Evolutionary conservation across 768 basidiomycete genomes (phyloP).

Genomic region (Mycena galopus): DNA sequence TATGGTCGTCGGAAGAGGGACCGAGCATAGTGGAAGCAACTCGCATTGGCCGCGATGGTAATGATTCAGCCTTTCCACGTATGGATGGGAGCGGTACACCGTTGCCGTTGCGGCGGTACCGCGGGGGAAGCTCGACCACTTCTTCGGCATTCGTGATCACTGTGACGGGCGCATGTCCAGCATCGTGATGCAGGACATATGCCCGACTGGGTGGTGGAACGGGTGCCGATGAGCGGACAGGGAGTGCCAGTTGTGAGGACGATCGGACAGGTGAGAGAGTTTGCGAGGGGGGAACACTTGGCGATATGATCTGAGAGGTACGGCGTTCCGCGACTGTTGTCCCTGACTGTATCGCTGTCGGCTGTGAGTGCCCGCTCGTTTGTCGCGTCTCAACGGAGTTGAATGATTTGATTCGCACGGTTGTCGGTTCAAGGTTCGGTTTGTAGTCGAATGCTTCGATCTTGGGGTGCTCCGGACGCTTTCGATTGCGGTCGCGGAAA

Average conservation of each 20-base stretch:
- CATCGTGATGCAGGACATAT: constrained; percentile 59
- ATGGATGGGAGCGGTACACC: neutral
- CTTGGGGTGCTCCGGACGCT: neutral
- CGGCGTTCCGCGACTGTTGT: neutral
- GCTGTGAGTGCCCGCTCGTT: neutral
- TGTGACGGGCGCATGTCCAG: constrained; percentile 54
- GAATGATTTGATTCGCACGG: too few species aligned
- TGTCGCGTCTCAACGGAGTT: too few species aligned
- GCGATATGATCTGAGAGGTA: neutral
- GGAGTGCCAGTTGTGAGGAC: neutral
- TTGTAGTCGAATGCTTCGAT: constrained; percentile 13
- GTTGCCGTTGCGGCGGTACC: constrained; percentile 9
- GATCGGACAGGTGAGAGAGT: neutral
- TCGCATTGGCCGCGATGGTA: neutral
- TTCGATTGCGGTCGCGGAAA: constrained; percentile 5
- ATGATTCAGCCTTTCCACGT: constrained; percentile 1
- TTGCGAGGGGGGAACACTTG: neutral
- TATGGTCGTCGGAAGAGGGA: neutral
- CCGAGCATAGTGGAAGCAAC: neutral
- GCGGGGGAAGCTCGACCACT: constrained; percentile 57
- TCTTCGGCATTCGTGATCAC: constrained; percentile 52
- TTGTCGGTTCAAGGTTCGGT: neutral
- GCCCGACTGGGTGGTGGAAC: constrained; percentile 29
- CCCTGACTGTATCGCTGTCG: neutral
- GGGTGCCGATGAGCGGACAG: neutral